These are phyloP conservation scores for Moelleriella libera DNA, from an alignment of 2,329 filamentous ascomycete species.

Conservation along the genomic window DNA sequence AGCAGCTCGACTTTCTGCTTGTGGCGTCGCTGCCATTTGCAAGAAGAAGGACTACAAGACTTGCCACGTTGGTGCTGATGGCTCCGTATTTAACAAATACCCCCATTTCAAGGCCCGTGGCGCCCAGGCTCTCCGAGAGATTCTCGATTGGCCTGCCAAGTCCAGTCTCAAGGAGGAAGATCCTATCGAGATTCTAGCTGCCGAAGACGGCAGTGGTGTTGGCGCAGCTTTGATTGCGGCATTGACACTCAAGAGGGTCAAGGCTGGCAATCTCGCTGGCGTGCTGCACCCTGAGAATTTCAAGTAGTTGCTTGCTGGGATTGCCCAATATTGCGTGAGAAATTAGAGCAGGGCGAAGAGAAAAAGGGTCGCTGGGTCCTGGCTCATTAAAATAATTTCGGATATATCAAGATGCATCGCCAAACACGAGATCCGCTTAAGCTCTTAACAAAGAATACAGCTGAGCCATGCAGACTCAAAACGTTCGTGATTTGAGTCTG, in stretches of 20 bases:
- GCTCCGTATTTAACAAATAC: constrained; percentile 98
- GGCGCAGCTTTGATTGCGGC: constrained; percentile 87
- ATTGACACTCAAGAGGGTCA: constrained; percentile 49
- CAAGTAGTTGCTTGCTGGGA: constrained; percentile 8
- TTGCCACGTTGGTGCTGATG: constrained; percentile 92
- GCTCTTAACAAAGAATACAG: no score
- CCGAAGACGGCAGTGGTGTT: constrained; percentile 95
- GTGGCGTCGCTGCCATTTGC: constrained; percentile 90
- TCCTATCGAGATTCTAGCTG: constrained; percentile 73
- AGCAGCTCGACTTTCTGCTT: constrained; percentile 81
- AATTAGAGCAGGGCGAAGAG: no score
- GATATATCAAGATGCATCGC: no score
- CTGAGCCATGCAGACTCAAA: no score
- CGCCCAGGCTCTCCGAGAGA: constrained; percentile 80
- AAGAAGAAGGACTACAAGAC: constrained; percentile 84
- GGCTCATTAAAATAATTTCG: no score
- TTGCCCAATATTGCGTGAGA: no score
- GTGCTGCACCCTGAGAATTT: constrained; percentile 54
- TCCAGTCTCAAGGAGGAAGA: constrained; percentile 59
- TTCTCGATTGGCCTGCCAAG: constrained; percentile 80
- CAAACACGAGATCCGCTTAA: no score
- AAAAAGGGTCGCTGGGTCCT: no score
- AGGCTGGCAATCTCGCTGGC: constrained; percentile 47
- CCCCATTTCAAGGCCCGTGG: constrained; percentile 93
- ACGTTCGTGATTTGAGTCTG: no score